Base-by-base conservation (phyloP, 1,284 basidiomycete genomes). In the Melampsora americana region DNA sequence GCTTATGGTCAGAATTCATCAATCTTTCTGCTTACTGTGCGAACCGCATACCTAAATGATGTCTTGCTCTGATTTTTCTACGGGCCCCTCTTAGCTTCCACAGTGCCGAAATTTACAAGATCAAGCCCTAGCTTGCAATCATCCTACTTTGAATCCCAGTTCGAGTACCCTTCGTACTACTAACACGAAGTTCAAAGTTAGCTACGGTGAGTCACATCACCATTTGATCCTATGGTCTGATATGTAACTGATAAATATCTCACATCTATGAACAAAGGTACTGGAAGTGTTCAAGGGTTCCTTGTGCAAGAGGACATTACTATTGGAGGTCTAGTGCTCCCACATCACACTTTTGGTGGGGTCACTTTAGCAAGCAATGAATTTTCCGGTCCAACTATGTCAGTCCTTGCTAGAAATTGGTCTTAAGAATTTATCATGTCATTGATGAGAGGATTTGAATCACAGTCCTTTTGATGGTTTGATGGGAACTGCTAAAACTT, bases 401-500 rank as follows among this genome's bases (percentile, higher is more conserved):
- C 11, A 59, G 69, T 35, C 44, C 35, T 23, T 48, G n/a, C n/a
- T 71, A 73, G 66, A 7, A 32, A 77, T 44, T 14, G 12, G 42
- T 44, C 42, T 44, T 44, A 14, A 44, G 12, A 14, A 14, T 44
- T 44, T 3, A 14, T 2, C 42, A 11, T 9, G 0, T 44, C 42
- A 14, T 44, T 44, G 42, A 44, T 44, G n/a, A 14, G 11, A 44
- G 16, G 9, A 44, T 14, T 44, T 14, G 42, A 44, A 14, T 79
- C 79, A 80, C 0, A 85, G 85, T 44, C 85, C 88, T 0, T 92
- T 92, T 79, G 92, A 94, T 82, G 89, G 93, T 64, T 83, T 95
- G 78, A 89, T 96, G 90, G 90, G 92, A 77, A 86, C 93, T 79
- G 90, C 91, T 64, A 87, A 87, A 84, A 89, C 88, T 79, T 84